These are phyloP conservation scores for Skeletonema marinoi DNA, from an alignment of 108 stramenopile genomes.

Conservation along the genomic window DNA sequence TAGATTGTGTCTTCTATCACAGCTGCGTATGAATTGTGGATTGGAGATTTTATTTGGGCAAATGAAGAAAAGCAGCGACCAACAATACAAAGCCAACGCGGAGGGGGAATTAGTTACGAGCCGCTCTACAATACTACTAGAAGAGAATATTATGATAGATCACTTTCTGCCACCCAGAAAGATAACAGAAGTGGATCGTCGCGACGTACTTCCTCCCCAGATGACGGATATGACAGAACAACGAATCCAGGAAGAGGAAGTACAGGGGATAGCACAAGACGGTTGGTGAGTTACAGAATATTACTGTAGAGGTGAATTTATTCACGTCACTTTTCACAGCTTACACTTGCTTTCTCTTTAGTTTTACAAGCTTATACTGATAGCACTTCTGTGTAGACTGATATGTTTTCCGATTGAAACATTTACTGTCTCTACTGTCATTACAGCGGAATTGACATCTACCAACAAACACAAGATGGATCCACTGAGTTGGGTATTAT, in stretches of 20 bases:
- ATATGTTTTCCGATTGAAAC: slow-evolving; percentile 41
- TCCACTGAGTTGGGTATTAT: slow-evolving; percentile 19
- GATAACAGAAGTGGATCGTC: slow-evolving; percentile 4
- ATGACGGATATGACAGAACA: slow-evolving; percentile 30
- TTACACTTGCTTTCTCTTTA: neutral
- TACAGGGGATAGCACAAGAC: slow-evolving; percentile 43
- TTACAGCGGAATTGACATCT: neutral
- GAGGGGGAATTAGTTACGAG: slow-evolving; percentile 21
- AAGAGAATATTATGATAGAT: neutral
- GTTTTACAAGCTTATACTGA: slow-evolving; percentile 46
- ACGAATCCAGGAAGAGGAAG: slow-evolving; percentile 37
- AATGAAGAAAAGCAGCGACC: slow-evolving; percentile 31
- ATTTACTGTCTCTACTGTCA: slow-evolving; percentile 16
- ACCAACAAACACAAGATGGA: neutral
- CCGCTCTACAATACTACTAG: neutral
- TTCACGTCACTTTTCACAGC: neutral
- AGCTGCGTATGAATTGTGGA: slow-evolving; percentile 42
- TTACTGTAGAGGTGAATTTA: neutral
- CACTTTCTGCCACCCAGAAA: neutral
- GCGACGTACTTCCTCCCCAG: slow-evolving; percentile 3
- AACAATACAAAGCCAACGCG: slow-evolving; percentile 15
- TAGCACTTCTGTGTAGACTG: slow-evolving; percentile 37
- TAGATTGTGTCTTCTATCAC: neutral
- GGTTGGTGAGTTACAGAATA: slow-evolving; percentile 19
- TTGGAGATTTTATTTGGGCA: slow-evolving; percentile 39